These are phyloP conservation scores for Calamus simplicifolius DNA, from an alignment of 176 grass and related monocot species.

Conservation along the genomic window DNA sequence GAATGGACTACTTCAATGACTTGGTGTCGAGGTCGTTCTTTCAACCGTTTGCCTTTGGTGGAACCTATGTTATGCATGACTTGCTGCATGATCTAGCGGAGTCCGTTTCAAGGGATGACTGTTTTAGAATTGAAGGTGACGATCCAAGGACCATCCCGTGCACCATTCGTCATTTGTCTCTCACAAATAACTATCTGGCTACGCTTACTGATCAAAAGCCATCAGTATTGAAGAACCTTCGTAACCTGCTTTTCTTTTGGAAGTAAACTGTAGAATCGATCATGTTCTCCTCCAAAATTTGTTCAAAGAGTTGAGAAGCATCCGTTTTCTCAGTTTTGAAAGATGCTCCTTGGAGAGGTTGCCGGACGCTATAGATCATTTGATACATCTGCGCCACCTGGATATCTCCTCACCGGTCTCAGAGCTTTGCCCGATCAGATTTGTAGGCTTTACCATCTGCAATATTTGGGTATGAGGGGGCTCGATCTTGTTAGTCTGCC, in stretches of 20 bases:
- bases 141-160: neutral
- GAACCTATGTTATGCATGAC: slow-evolving; percentile 34
- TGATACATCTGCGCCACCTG: slow-evolving; percentile 43
- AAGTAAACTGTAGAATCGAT: too few relatives aligned
- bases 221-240: neutral
- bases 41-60: neutral
- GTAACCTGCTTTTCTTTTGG: too few relatives aligned
- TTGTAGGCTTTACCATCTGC: slow-evolving; percentile 32
- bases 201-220: too few relatives aligned
- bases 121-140: slow-evolving; percentile 1
- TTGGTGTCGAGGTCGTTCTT: slow-evolving; percentile 31
- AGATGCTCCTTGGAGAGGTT: slow-evolving; percentile 5
- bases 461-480: slow-evolving; percentile 13
- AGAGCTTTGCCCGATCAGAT: slow-evolving; percentile 16
- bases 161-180: slow-evolving; percentile 5
- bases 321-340: slow-evolving; percentile 15
- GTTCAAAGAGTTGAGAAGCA: neutral
- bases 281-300: neutral
- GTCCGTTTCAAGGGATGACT: slow-evolving; percentile 7
- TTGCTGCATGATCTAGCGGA: slow-evolving; percentile 39
- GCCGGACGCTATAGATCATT: slow-evolving; percentile 4
- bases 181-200: too few relatives aligned
- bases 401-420: slow-evolving; percentile 10
- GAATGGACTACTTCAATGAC: slow-evolving; percentile 21
- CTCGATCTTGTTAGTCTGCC: slow-evolving; percentile 9